Conservation (phyloP, 1,139 yeast genomes). For the Geotrichum citri-aurantii region DNA sequence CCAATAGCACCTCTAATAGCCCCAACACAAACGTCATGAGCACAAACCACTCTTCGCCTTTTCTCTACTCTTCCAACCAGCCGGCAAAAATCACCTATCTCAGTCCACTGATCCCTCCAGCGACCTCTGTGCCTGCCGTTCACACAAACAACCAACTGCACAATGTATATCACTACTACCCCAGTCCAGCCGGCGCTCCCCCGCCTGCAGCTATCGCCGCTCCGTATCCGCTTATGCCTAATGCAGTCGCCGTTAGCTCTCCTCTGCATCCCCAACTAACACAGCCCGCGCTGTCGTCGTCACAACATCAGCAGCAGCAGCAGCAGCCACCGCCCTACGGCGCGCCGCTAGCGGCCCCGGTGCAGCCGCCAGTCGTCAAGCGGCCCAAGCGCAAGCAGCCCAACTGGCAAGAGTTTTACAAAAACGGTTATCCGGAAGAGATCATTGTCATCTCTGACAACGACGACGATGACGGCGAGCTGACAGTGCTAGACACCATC, state of each 20-base stretch:
- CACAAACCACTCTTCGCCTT: neutral
- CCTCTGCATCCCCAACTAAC: neutral
- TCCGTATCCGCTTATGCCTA: neutral
- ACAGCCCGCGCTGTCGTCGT: neutral
- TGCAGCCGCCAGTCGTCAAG: neutral
- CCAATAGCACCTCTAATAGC: neutral
- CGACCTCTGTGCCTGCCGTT: neutral
- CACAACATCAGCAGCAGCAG: neutral
- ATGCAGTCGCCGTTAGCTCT: neutral
- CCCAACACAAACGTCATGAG: neutral
- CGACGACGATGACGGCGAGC: slow-evolving; percentile 22
- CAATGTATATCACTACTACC: neutral
- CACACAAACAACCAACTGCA: neutral
- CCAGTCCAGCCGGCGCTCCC: neutral
- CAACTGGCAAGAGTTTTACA: slow-evolving; percentile 32
- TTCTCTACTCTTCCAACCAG: neutral
- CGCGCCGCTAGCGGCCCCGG: neutral
- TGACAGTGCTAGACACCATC: neutral
- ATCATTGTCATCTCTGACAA: slow-evolving; percentile 34
- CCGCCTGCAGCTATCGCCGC: neutral
- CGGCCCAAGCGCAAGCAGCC: slow-evolving; percentile 14
- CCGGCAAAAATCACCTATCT: neutral
- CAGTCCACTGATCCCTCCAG: neutral
- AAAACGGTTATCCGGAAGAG: slow-evolving; percentile 33
- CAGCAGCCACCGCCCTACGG: neutral